These are phyloP conservation scores for Verbascum thapsus DNA, from an alignment of 257 asterid species.

Conservation along the genomic window DNA sequence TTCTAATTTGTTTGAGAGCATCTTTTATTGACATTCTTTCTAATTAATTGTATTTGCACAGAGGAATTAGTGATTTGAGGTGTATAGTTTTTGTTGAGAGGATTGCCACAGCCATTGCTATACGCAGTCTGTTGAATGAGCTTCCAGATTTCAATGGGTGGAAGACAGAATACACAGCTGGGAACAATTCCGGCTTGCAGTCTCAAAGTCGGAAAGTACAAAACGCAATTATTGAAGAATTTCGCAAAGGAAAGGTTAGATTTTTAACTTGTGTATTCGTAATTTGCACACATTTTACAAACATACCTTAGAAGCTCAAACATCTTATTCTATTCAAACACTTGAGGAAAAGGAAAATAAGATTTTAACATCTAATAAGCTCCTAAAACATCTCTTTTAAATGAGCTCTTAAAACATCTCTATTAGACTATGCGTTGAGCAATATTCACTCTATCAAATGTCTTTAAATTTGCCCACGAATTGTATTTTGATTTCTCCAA, in stretches of 20 bases:
- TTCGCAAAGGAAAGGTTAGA: constrained; percentile 62
- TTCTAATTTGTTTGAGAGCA: neutral
- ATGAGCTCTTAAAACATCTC: too few relatives aligned
- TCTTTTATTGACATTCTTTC: neutral
- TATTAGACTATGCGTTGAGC: too few relatives aligned
- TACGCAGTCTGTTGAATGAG: constrained; percentile 62
- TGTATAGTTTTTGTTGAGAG: constrained; percentile 87
- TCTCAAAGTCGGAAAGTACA: constrained; percentile 71
- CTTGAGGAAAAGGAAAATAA: too few relatives aligned
- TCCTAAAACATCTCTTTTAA: too few relatives aligned
- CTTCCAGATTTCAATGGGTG: constrained; percentile 60
- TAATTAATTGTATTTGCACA: constrained; percentile 29
- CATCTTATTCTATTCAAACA: too few relatives aligned
- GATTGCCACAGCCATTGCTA: constrained; percentile 72
- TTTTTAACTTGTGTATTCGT: neutral
- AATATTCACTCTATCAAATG: too few relatives aligned
- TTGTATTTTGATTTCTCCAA: too few relatives aligned
- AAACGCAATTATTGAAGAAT: constrained; percentile 54
- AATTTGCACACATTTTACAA: neutral
- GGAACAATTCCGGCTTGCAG: constrained; percentile 44
- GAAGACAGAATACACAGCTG: constrained; percentile 73
- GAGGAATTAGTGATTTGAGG: constrained; percentile 70
- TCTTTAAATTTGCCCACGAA: too few relatives aligned
- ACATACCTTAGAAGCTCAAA: too few relatives aligned
- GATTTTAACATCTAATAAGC: too few relatives aligned